Evolutionary conservation across 1,284 basidiomycete species (phyloP).

Genomic region (Wolfiporia cocos): DNA sequence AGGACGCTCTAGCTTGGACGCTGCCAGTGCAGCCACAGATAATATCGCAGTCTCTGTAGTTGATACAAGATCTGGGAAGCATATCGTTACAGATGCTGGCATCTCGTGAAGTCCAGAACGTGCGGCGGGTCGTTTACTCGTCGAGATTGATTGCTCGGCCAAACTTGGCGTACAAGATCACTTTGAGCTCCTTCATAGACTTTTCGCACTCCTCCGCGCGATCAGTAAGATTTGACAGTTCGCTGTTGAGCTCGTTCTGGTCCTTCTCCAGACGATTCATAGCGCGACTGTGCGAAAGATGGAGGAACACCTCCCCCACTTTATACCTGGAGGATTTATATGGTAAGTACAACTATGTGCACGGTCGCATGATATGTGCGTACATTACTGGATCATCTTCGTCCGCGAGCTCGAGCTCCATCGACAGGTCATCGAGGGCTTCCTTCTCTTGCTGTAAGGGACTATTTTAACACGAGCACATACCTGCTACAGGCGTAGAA

Average conservation of each 20-base stretch:
- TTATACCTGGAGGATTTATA: conserved; percentile 58
- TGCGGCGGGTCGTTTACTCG: too few relatives aligned
- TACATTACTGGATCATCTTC: conserved; percentile 77
- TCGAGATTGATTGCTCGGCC: conserved; percentile 92
- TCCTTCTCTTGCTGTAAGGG: conserved; percentile 82
- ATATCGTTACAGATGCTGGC: conserved; percentile 1
- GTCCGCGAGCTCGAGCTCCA: conserved; percentile 86
- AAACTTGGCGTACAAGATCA: conserved; percentile 87
- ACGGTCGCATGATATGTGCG: conserved; percentile 19
- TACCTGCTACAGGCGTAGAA: conserved; percentile 1
- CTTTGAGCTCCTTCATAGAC: conserved; percentile 89
- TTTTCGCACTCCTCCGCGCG: conserved; percentile 71
- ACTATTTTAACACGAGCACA: background rate
- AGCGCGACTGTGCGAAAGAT: conserved; percentile 68
- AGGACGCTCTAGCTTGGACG: too few relatives aligned
- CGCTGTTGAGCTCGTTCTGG: conserved; percentile 50
- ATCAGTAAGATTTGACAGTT: conserved; percentile 50
- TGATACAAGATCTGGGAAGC: too few relatives aligned
- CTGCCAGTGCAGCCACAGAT: too few relatives aligned
- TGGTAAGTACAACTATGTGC: background rate
- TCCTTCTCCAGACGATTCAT: conserved; percentile 73
- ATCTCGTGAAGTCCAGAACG: too few relatives aligned
- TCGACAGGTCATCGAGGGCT: conserved; percentile 82
- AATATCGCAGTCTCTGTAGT: too few relatives aligned
- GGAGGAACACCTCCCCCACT: conserved; percentile 87